phyloP scores from a whole-genome alignment of 2,329 filamentous ascomycete species.

The Colletotrichum godetiae region DNA sequence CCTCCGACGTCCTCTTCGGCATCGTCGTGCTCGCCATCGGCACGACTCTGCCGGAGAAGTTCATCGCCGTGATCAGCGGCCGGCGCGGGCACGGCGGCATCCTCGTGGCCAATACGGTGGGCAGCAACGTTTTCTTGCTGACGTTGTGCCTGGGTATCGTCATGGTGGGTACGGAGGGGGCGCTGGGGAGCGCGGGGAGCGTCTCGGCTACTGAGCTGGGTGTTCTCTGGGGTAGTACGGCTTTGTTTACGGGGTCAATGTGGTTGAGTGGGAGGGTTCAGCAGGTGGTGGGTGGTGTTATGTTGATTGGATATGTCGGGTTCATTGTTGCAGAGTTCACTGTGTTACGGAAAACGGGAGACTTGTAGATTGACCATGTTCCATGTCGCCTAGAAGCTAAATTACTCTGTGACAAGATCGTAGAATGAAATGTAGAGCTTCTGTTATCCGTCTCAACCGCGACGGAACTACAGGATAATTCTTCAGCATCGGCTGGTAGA shows the following conservation, averaged over 20 bases:
- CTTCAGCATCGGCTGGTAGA: neutral
- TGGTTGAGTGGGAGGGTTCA: slow-evolving; percentile 35
- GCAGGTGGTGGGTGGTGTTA: slow-evolving; percentile 29
- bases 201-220: slow-evolving; percentile 33
- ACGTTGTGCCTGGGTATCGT: slow-evolving; percentile 59
- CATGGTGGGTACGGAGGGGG: slow-evolving; percentile 32
- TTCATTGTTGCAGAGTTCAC: slow-evolving; percentile 38
- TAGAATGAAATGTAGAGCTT: too few relatives aligned
- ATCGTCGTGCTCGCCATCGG: slow-evolving; percentile 56
- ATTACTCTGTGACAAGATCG: neutral
- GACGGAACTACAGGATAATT: too few relatives aligned
- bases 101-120: slow-evolving; percentile 62
- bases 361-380: neutral
- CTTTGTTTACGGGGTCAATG: neutral
- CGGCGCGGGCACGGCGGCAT: slow-evolving; percentile 59
- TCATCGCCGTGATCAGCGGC: slow-evolving; percentile 61
- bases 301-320: slow-evolving; percentile 34
- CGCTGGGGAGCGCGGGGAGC: slow-evolving; percentile 23
- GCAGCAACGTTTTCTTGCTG: slow-evolving; percentile 66
- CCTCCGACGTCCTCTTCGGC: slow-evolving; percentile 60
- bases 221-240: slow-evolving; percentile 35
- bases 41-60: slow-evolving; percentile 65
- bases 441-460: too few relatives aligned
- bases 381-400: neutral
- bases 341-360: slow-evolving; percentile 10